A percentile compares a stretch with the other conserved stretches of the same genome.
These are phyloP conservation scores for Emmonsiellopsis sp. DNA, from an alignment of 2,329 filamentous ascomycete genomes.

Conservation along the genomic window DNA sequence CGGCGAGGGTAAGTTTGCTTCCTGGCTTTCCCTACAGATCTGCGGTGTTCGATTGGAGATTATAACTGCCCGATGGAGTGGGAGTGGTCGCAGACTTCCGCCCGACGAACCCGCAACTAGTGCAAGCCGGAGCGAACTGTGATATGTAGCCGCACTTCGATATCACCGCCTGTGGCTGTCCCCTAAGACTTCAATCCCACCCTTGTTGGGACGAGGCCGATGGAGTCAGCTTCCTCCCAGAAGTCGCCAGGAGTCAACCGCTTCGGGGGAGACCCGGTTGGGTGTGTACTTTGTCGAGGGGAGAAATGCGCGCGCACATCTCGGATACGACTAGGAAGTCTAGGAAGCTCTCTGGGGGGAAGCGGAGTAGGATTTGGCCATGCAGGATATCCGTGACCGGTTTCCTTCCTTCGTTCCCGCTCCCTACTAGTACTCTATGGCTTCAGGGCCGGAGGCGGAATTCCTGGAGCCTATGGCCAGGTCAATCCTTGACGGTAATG, in stretches of 20 bases:
- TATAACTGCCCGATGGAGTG: not conserved
- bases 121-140: not conserved
- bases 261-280: conserved; percentile 2
- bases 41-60: no score
- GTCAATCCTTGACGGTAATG: conserved; percentile 7
- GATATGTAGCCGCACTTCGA: not conserved
- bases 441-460: conserved; percentile 3
- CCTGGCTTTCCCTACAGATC: no score
- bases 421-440: not conserved
- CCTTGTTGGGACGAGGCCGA: not conserved
- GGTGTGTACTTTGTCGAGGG: conserved; percentile 7
- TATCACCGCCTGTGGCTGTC: not conserved
- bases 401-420: not conserved
- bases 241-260: conserved; percentile 1
- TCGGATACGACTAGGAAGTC: not conserved
- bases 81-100: not conserved
- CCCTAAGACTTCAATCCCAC: not conserved
- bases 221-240: not conserved
- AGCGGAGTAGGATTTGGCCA: conserved; percentile 4
- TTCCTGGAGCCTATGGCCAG: conserved; percentile 3
- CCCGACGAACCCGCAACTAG: not conserved
- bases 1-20: no score
- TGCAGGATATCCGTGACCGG: conserved; percentile 5
- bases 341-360: not conserved
- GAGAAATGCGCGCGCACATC: conserved; percentile 2